Conservation (phyloP, 2,329 filamentous ascomycete species). For the Stemphylium lycopersici region DNA sequence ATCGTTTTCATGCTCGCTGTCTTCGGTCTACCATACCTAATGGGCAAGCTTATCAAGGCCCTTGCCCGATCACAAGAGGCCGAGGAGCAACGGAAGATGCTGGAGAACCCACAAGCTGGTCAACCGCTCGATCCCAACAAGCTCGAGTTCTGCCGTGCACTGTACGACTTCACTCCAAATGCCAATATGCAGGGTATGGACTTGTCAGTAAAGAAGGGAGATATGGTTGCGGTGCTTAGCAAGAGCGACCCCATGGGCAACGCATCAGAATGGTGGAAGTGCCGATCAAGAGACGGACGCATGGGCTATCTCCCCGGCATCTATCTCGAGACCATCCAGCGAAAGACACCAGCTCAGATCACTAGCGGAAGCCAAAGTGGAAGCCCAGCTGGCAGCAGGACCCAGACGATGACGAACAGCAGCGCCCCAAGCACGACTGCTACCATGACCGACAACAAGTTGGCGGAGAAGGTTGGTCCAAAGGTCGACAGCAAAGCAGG, state of each 20-base stretch:
- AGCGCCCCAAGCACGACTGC: conserved; percentile 48
- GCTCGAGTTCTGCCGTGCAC: conserved; percentile 92
- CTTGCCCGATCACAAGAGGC: conserved; percentile 85
- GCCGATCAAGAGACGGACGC: conserved; percentile 84
- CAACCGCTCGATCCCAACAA: conserved; percentile 79
- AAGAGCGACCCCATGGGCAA: conserved; percentile 93
- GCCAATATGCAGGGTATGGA: conserved; percentile 75
- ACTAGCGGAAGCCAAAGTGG: conserved; percentile 50
- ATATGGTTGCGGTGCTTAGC: conserved; percentile 90
- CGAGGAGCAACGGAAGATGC: conserved; percentile 69
- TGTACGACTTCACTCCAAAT: conserved; percentile 93
- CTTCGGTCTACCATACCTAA: conserved; percentile 93
- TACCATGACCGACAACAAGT: conserved; percentile 54
- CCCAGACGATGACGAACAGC: conserved; percentile 62
- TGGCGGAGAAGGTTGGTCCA: conserved; percentile 51
- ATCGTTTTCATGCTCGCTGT: conserved; percentile 94
- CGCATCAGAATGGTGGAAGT: conserved; percentile 96
- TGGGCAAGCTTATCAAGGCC: conserved; percentile 91
- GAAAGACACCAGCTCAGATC: conserved; percentile 57
- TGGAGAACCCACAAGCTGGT: conserved; percentile 55
- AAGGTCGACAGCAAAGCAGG: conserved; percentile 64
- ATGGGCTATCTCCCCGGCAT: conserved; percentile 91
- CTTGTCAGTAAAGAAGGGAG: conserved; percentile 89
- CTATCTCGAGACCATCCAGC: conserved; percentile 80
- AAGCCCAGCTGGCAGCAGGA: conserved; percentile 55